Conservation (phyloP, 176 grass and related monocot genomes). For the Puya raimondii region DNA sequence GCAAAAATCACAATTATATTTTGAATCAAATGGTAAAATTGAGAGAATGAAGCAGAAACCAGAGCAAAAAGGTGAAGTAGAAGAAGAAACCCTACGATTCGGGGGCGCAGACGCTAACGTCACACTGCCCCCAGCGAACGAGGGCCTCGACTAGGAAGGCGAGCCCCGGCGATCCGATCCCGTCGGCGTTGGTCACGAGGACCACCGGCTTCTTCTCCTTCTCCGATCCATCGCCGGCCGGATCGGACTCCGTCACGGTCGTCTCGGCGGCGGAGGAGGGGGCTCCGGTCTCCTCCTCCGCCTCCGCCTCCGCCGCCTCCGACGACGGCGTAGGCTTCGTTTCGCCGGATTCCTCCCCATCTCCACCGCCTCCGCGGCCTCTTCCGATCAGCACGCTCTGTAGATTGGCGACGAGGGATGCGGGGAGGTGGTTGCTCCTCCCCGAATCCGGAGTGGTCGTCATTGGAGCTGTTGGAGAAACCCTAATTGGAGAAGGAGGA, state of each 20-base stretch:
- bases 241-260: background rate
- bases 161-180: constrained; percentile 53
- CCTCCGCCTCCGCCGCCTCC: constrained; percentile 18
- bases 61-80: background rate
- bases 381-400: constrained; percentile 28
- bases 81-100: constrained; percentile 35
- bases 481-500: constrained; percentile 9
- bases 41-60: background rate
- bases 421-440: constrained; percentile 13
- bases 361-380: background rate
- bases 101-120: constrained; percentile 59
- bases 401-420: constrained; percentile 36
- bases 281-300: constrained; percentile 12
- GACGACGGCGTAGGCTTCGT: background rate
- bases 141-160: constrained; percentile 51
- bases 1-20: no score
- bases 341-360: constrained; percentile 1
- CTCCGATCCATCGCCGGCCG: constrained; percentile 10
- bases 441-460: constrained; percentile 9
- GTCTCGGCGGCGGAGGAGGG: constrained; percentile 9
- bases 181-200: constrained; percentile 47
- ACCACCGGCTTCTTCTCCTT: constrained; percentile 28
- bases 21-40: no score
- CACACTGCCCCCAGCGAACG: constrained; percentile 39
- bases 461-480: constrained; percentile 18